A percentile compares a stretch with the other conserved stretches of the same genome.
These are phyloP conservation scores for Hericium coralloides DNA, from an alignment of 768 basidiomycete genomes.

Conservation along the genomic window DNA sequence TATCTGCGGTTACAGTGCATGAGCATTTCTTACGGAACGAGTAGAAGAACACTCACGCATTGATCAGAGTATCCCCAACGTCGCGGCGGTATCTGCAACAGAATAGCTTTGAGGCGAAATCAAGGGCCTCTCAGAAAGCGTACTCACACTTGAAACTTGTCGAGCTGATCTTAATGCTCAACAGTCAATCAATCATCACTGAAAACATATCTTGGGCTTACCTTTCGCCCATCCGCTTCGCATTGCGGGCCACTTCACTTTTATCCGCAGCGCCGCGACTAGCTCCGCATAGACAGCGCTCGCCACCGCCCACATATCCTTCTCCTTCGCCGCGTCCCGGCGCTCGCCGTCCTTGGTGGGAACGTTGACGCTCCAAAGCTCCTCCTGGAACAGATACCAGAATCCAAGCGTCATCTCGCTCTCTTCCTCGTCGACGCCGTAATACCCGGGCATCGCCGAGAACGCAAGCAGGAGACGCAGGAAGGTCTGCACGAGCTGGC, in stretches of 20 bases:
- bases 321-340: constrained; percentile 19
- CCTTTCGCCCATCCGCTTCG: constrained; percentile 58
- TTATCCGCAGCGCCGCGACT: constrained; percentile 59
- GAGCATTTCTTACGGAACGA: neutral
- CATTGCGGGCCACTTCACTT: constrained; percentile 63
- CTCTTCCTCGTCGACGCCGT: constrained; percentile 78
- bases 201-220: constrained; percentile 22
- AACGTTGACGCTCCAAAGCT: constrained; percentile 63
- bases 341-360: constrained; percentile 28
- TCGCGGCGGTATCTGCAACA: constrained; percentile 65
- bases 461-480: constrained; percentile 64
- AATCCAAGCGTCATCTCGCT: constrained; percentile 83
- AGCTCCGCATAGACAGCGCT: constrained; percentile 76
- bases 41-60: constrained; percentile 48
- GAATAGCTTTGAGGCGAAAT: neutral
- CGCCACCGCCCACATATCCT: constrained; percentile 43
- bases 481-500: constrained; percentile 48
- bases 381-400: constrained; percentile 89
- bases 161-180: constrained; percentile 52
- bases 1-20: constrained; percentile 37
- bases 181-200: neutral
- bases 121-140: neutral
- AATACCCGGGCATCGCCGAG: constrained; percentile 65
- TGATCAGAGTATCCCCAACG: constrained; percentile 81
- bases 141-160: constrained; percentile 71